Conservation (phyloP, 2,329 filamentous ascomycete genomes). For the Neocatenulostroma microsporum region DNA sequence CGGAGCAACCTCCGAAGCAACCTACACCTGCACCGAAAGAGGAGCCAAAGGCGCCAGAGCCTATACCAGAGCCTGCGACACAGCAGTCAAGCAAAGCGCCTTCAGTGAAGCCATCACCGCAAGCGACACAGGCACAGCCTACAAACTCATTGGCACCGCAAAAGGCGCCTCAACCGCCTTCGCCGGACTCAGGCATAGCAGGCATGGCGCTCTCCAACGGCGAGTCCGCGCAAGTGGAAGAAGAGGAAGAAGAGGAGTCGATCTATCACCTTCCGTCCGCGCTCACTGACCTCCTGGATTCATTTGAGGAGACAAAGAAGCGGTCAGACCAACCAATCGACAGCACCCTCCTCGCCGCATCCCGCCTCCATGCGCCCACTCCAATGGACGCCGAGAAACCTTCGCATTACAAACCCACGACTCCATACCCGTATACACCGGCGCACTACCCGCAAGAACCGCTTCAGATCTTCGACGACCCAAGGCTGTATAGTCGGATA, state of each 20-base stretch:
- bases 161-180: constrained; percentile 25
- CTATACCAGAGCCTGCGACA: constrained; percentile 10
- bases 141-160: constrained; percentile 9
- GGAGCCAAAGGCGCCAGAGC: constrained; percentile 19
- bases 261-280: constrained; percentile 88
- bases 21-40: constrained; percentile 22
- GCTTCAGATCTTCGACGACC: constrained; percentile 85
- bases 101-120: constrained; percentile 28
- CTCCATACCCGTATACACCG: constrained; percentile 64
- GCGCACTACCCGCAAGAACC: constrained; percentile 88
- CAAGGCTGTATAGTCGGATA: constrained; percentile 75
- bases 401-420: constrained; percentile 74
- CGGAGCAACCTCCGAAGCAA: constrained; percentile 22
- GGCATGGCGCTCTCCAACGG: constrained; percentile 43
- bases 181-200: constrained; percentile 28
- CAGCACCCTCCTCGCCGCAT: constrained; percentile 66
- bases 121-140: constrained; percentile 33
- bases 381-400: constrained; percentile 72
- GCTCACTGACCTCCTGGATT: constrained; percentile 81
- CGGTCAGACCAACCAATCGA: constrained; percentile 58
- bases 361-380: constrained; percentile 66
- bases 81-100: constrained; percentile 17
- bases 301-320: constrained; percentile 76
- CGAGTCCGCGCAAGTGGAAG: constrained; percentile 41
- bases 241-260: constrained; percentile 60